A percentile compares a stretch with the other conserved stretches of the same genome.
These are phyloP conservation scores for Tulasnella sp. DNA, from an alignment of 768 basidiomycete species.

Conservation along the genomic window DNA sequence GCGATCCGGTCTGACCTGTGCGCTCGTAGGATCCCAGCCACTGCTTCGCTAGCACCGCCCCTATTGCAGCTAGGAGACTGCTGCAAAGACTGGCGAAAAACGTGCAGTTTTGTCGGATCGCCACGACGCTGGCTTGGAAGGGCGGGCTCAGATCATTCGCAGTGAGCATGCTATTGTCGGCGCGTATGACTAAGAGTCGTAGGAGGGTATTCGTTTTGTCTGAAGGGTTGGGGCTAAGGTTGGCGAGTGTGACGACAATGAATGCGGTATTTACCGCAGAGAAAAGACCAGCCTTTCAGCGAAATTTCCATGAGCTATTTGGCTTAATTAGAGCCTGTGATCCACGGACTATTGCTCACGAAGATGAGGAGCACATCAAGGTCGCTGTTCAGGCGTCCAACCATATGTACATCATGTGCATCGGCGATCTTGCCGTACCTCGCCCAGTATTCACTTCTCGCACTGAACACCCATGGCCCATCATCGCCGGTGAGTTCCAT, in stretches of 20 bases:
- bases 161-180: background rate
- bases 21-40: slow-evolving; percentile 1
- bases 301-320: background rate
- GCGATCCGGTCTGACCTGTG: background rate
- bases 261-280: slow-evolving; percentile 8
- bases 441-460: background rate
- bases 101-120: background rate
- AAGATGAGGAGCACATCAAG: slow-evolving; percentile 4
- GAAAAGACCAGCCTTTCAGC: slow-evolving; percentile 5
- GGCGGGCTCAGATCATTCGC: background rate
- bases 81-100: background rate
- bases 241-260: background rate
- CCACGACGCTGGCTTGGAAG: background rate
- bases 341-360: too few relatives aligned
- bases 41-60: slow-evolving; percentile 1
- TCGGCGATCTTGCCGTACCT: background rate
- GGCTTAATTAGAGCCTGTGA: too few relatives aligned
- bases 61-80: background rate
- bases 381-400: background rate
- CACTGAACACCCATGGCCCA: too few relatives aligned
- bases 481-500: too few relatives aligned
- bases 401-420: background rate
- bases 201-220: slow-evolving; percentile 7
- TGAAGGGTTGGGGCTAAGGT: background rate
- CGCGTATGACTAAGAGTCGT: background rate